Conservation (phyloP, 805 yeast genomes). For the Candida pini region DNA sequence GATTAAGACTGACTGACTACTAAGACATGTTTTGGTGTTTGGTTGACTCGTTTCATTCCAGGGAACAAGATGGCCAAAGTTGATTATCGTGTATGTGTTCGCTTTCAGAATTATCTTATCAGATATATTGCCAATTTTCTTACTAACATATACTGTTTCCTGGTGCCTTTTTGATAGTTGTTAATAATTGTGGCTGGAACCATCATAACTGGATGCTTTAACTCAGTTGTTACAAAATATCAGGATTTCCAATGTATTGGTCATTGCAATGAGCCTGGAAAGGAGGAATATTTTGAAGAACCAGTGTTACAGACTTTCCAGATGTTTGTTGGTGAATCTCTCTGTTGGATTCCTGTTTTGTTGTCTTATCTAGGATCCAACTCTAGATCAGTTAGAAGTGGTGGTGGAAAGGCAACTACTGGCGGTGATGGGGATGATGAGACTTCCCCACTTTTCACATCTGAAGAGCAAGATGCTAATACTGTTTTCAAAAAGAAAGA, state of each 20-base stretch:
- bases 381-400: slow-evolving; percentile 1
- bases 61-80: no score
- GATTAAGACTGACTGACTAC: no score
- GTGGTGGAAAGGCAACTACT: slow-evolving; percentile 2
- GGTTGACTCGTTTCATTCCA: no score
- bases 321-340: slow-evolving; percentile 72
- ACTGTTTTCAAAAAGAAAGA: slow-evolving; percentile 6
- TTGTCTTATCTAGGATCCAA: slow-evolving; percentile 1
- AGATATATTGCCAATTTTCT: not conserved
- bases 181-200: slow-evolving; percentile 42
- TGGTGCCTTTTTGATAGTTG: slow-evolving; percentile 15
- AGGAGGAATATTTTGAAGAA: slow-evolving; percentile 57
- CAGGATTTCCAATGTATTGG: slow-evolving; percentile 72
- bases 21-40: no score
- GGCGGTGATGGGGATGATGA: slow-evolving; percentile 2
- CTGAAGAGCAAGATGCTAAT: not conserved
- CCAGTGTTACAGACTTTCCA: slow-evolving; percentile 76
- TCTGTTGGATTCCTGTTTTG: slow-evolving; percentile 31
- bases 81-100: no score
- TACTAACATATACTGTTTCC: not conserved
- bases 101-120: no score
- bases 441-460: not conserved
- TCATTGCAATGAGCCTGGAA: slow-evolving; percentile 43
- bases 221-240: slow-evolving; percentile 67
- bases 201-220: slow-evolving; percentile 62